Conservation (phyloP, 345 rosid species). For the Pugionium dolabratum region DNA sequence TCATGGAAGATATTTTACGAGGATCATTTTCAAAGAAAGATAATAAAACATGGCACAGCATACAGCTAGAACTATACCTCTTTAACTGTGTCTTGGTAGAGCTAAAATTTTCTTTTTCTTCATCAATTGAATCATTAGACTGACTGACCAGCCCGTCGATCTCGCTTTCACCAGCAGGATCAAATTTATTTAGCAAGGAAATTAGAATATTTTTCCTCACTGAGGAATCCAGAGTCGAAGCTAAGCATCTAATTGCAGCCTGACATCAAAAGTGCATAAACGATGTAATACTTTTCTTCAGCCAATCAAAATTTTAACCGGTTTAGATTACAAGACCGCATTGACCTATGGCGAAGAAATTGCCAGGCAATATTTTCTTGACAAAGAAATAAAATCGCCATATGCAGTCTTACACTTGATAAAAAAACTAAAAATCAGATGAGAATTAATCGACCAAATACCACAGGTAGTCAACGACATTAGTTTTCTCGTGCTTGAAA, state of each 20-base stretch:
- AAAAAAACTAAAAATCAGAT: background rate
- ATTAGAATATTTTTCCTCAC: slow-evolving; percentile 56
- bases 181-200: slow-evolving; percentile 60
- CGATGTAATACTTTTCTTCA: slow-evolving; percentile 8
- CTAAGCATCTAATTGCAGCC: slow-evolving; percentile 86
- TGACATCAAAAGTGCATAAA: slow-evolving; percentile 44
- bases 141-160: slow-evolving; percentile 37
- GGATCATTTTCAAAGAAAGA: background rate
- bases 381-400: background rate
- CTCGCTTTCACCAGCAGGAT: slow-evolving; percentile 51
- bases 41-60: background rate
- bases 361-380: background rate
- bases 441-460: background rate
- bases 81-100: slow-evolving; percentile 44
- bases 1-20: slow-evolving; percentile 5
- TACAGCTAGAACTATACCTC: slow-evolving; percentile 47
- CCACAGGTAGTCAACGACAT: background rate
- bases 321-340: background rate
- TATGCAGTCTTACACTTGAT: too few species aligned
- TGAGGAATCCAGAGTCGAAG: slow-evolving; percentile 75
- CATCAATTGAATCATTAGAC: slow-evolving; percentile 40
- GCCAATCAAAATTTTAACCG: background rate
- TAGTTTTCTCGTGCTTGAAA: background rate
- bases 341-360: slow-evolving; percentile 7
- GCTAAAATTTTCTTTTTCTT: slow-evolving; percentile 41